Conservation (phyloP, 2,329 filamentous ascomycete species). For the Macrophomina pseudophaseolina region DNA sequence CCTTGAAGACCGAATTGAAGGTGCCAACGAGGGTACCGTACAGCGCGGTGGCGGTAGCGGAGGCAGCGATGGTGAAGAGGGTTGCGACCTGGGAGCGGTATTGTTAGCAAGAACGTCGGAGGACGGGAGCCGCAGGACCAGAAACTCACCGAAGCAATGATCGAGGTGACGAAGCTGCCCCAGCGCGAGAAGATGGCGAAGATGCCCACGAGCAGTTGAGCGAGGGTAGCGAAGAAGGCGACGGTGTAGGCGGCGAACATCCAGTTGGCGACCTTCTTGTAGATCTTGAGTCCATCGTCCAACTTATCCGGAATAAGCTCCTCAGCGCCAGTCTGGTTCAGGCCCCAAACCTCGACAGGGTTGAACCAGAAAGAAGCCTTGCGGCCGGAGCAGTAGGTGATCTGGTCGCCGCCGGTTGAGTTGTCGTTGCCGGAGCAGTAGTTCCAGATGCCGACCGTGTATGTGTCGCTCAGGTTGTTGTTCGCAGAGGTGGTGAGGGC, state of each 20-base stretch:
- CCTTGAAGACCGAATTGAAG: conserved; percentile 68
- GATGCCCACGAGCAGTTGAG: conserved; percentile 78
- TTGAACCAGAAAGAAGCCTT: conserved; percentile 79
- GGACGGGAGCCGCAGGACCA: conserved; percentile 31
- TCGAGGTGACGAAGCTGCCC: conserved; percentile 80
- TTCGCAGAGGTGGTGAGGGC: conserved; percentile 46
- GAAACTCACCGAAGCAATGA: conserved; percentile 71
- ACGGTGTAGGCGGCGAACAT: conserved; percentile 82
- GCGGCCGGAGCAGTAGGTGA: conserved; percentile 70
- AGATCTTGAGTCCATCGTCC: conserved; percentile 70
- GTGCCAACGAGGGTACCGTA: conserved; percentile 72
- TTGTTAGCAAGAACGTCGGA: background rate
- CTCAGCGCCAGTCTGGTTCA: conserved; percentile 60
- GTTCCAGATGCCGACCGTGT: conserved; percentile 83
- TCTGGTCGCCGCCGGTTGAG: conserved; percentile 51
- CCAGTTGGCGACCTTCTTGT: conserved; percentile 77
- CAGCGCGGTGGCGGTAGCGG: conserved; percentile 75
- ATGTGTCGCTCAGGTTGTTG: conserved; percentile 69
- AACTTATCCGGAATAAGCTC: conserved; percentile 66
- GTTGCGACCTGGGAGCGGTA: conserved; percentile 49
- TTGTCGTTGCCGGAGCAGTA: conserved; percentile 73
- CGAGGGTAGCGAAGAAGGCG: conserved; percentile 70
- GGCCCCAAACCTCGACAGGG: conserved; percentile 67
- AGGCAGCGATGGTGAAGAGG: conserved; percentile 67
- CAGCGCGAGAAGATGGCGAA: conserved; percentile 82